Evolutionary conservation across 495 filamentous ascomycete species (phyloP), one percentile per base, ranked within the genome.

Genomic region (Talaromyces stipitatus): DNA sequence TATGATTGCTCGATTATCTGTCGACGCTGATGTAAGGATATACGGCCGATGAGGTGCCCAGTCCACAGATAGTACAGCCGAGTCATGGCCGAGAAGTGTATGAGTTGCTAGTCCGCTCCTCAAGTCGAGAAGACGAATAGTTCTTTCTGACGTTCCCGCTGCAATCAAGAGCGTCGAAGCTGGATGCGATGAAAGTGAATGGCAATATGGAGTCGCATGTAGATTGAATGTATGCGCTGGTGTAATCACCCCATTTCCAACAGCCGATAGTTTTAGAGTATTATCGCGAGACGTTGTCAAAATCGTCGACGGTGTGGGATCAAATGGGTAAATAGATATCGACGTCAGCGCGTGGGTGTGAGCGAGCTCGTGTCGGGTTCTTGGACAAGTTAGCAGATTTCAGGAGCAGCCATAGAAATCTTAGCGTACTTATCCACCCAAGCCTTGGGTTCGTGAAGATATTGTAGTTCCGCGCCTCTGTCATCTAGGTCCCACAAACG

Each of bases 251-350:
- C 59, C 64, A 14, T 79, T 75, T 33, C 84, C 78, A 0, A 89
- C 83, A 8, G 86, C 82, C 64, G 86, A 96, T 2, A 92, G 72
- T 67, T 92, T 92, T 29, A 96, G 76, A 3, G 85, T 88, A 57
- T 88, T 84, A 66, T 96, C 92, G 66, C 90, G 90, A 47, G 90
- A 90, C 10, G 85, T 86, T 1, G 89, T 88, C 10, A 95, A 74
- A 61, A 97, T 94, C 29, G 91, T 77, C 73, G 60, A 81, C 70
- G 58, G 86, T 71, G 73, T 92, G 2, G 74, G 74, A 50, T 78
- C 92, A 62, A 94, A 94, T 3, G 92, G 90, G 63, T 94, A 96
- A 71, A 95, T 95, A 2, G 81, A 88, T 36, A 96, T 71, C 32
- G 91, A 85, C 2, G 91, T 95, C 53, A 96, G 86, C 51, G 89